Percentiles rank a stretch among this genome's conserved stretches.
phyloP scores from a whole-genome alignment of 2,329 filamentous ascomycete genomes.

The Exophiala sp. region DNA sequence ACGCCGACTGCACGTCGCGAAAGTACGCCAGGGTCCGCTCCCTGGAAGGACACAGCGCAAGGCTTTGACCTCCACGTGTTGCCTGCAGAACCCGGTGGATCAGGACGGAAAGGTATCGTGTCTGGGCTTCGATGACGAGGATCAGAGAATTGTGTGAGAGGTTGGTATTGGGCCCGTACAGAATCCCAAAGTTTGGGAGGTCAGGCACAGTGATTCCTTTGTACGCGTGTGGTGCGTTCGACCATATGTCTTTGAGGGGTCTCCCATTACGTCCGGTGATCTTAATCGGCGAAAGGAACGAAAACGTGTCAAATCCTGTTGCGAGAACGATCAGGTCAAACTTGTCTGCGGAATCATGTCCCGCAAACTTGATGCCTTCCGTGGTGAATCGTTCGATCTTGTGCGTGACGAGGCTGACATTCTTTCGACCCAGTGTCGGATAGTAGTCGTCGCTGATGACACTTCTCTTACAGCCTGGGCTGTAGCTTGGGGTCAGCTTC shows the following conservation, averaged over 20 bases:
- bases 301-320: conserved; percentile 57
- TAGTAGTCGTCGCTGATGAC: conserved; percentile 57
- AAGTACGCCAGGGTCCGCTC: conserved; percentile 18
- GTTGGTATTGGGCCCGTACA: conserved; percentile 58
- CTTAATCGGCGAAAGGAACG: conserved; percentile 57
- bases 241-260: conserved; percentile 51
- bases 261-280: conserved; percentile 47
- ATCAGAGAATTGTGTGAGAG: conserved; percentile 56
- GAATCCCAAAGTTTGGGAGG: conserved; percentile 55
- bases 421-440: conserved; percentile 44
- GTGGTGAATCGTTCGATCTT: conserved; percentile 46
- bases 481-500: conserved; percentile 52
- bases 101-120: conserved; percentile 51
- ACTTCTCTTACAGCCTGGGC: conserved; percentile 41
- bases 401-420: conserved; percentile 52
- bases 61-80: conserved; percentile 34
- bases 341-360: conserved; percentile 37
- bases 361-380: conserved; percentile 47
- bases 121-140: conserved; percentile 59
- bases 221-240: conserved; percentile 47
- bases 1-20: conserved; percentile 22
- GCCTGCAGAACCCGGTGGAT: conserved; percentile 49
- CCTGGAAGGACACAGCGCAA: conserved; percentile 46
- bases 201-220: conserved; percentile 50
- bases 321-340: conserved; percentile 52